Conservation (phyloP, 768 basidiomycete species). For the Boletus subcaerulescens region DNA sequence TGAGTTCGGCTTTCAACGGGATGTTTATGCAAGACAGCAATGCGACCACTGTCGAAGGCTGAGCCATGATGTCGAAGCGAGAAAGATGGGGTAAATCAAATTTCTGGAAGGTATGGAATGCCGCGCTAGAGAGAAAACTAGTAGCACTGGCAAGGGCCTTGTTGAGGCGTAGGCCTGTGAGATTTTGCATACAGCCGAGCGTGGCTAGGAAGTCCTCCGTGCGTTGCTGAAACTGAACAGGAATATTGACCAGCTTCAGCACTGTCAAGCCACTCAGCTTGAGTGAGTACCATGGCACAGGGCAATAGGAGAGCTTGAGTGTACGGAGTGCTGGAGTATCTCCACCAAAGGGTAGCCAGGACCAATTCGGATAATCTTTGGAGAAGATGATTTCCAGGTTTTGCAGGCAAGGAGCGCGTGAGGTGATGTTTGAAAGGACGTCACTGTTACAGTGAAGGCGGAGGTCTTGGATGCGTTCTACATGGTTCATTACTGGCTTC, state of each 20-base stretch:
- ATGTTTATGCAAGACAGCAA: conserved; percentile 6
- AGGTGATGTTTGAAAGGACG: background rate
- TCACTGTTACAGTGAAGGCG: background rate
- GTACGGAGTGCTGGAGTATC: background rate
- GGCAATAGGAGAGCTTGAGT: background rate
- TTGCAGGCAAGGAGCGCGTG: background rate
- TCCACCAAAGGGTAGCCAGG: background rate
- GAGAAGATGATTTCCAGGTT: background rate
- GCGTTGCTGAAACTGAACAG: conserved; percentile 22
- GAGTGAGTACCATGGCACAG: background rate
- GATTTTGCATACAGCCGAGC: conserved; percentile 33
- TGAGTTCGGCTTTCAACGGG: background rate
- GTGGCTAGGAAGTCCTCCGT: conserved; percentile 31
- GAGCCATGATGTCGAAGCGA: conserved; percentile 1
- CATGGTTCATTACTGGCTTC: background rate
- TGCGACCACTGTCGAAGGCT: background rate
- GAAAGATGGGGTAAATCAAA: conserved; percentile 3
- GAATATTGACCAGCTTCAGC: conserved; percentile 31
- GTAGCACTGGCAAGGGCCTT: conserved; percentile 23
- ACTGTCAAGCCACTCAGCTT: conserved; percentile 29
- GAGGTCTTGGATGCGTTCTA: conserved; percentile 1
- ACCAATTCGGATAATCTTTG: too few species aligned
- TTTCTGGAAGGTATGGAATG: background rate
- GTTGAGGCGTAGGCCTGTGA: conserved; percentile 33
- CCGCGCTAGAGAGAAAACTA: background rate